Percentiles rank a stretch among this genome's conserved stretches.
Evolutionary conservation across 1,284 basidiomycete species (phyloP).

Genomic region (Heterobasidion annosum): DNA sequence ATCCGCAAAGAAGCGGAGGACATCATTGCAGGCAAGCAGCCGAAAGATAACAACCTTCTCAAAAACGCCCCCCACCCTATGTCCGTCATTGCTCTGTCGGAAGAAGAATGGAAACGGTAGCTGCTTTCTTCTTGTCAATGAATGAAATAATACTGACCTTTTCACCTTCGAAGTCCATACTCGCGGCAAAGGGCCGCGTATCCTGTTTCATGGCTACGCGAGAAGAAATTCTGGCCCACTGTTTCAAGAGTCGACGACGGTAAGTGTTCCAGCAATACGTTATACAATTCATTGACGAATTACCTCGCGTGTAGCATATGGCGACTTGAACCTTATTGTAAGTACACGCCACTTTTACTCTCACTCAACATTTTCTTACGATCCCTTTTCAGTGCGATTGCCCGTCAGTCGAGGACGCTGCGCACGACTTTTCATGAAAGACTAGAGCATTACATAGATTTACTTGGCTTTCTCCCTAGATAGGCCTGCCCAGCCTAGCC

Average conservation of each 20-base stretch:
- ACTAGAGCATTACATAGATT: conserved; percentile 4
- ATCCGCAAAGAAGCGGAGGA: conserved; percentile 91
- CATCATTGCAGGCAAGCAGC: conserved; percentile 77
- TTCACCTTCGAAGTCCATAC: conserved; percentile 54
- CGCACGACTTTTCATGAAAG: conserved; percentile 7
- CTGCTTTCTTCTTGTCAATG: conserved; percentile 13
- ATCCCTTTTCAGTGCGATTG: conserved; percentile 65
- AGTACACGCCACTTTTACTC: conserved; percentile 23
- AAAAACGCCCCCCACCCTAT: conserved; percentile 93
- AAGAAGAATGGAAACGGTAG: conserved; percentile 78
- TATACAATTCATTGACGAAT: neutral
- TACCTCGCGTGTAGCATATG: conserved; percentile 48
- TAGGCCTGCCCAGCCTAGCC: conserved; percentile 1
- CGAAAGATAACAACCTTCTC: conserved; percentile 83
- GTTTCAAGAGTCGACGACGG: conserved; percentile 89
- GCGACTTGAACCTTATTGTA: conserved; percentile 75
- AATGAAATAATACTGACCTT: neutral
- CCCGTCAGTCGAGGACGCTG: conserved; percentile 75
- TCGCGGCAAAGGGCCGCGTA: conserved; percentile 80
- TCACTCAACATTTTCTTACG: neutral
- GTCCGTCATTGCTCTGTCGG: conserved; percentile 58
- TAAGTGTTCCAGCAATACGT: conserved; percentile 20
- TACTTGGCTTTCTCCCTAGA: conserved; percentile 5
- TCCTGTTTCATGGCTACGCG: conserved; percentile 68
- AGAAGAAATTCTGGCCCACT: conserved; percentile 92